Evolutionary conservation across 495 filamentous ascomycete species (phyloP).

Genomic region (Saxispiralis lemnorum): DNA sequence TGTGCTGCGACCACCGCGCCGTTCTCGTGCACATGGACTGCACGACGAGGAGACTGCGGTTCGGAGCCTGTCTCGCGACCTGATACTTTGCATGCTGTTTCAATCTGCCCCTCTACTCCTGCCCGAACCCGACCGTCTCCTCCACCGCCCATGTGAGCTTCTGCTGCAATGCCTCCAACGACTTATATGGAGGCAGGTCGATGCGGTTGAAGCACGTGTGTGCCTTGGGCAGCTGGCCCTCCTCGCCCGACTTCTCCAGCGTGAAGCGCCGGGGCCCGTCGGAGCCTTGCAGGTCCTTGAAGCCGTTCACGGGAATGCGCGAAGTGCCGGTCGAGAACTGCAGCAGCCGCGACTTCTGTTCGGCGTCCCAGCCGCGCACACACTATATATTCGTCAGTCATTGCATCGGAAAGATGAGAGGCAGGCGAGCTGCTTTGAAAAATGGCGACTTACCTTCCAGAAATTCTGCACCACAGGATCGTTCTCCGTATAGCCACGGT

Average conservation of each 20-base stretch:
- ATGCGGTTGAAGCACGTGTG: conserved; percentile 99
- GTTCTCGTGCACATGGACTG: not conserved
- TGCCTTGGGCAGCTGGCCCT: conserved; percentile 77
- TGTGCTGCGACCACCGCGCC: not conserved
- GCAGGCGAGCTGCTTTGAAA: not conserved
- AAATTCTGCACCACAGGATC: conserved; percentile 96
- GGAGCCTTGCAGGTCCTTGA: conserved; percentile 97
- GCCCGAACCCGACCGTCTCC: conserved; percentile 96
- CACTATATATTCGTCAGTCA: conserved; percentile 26
- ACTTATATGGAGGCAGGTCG: conserved; percentile 88
- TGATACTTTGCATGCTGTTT: not conserved
- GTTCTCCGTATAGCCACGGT: conserved; percentile 93
- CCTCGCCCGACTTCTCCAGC: conserved; percentile 91
- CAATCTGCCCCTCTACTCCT: conserved; percentile 47
- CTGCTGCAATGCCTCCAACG: conserved; percentile 58
- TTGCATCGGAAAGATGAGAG: not conserved
- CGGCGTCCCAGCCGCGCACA: conserved; percentile 87
- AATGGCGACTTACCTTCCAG: conserved; percentile 58
- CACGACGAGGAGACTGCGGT: not conserved
- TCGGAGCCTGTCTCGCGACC: not conserved
- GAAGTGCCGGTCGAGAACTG: conserved; percentile 97
- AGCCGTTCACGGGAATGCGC: conserved; percentile 96
- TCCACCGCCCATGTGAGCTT: conserved; percentile 95
- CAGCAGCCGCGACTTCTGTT: conserved; percentile 89
- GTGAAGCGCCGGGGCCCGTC: conserved; percentile 92